Evolutionary conservation across 164 flowering plant species (phyloP), one percentile per base, ranked within the genome.

Genomic region (Chimonanthus salicifolius): DNA sequence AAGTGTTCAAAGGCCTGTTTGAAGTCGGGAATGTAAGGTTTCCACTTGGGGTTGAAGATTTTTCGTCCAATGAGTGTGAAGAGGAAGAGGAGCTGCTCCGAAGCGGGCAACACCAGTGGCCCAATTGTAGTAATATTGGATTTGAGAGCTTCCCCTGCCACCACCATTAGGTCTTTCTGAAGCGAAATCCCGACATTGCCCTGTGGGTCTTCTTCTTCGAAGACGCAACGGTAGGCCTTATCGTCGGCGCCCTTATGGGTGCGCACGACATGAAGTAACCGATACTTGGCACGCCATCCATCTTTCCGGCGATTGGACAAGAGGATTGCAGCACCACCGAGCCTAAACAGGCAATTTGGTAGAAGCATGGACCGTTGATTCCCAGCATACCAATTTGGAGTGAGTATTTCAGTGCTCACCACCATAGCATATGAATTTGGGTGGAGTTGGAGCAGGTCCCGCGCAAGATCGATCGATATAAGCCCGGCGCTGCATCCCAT

Each of bases 401-500:
- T 51, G 58, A 79, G 60, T n/a, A 72, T 66, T 46, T 79, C 82
- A 20, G 74, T 76, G 70, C 74, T 79, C 11, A 76, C 67, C 10
- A 79, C 74, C 18, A 79, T 58, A 10, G 82, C 82, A 21, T 76
- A 67, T 18, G 72, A 60, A n/a, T 75, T 75, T 49, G 72, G 62
- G 72, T 70, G 72, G 10, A 70, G 47, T 49, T 83, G 82, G 4
- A 83, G 78, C 2, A 83, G 72, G 21, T 81, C 82, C 2, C 82
- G 54, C 10, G 86, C 86, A 2, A 83, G 62, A 64, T 81, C 81
- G n/a, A 83, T 70, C 4, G 86, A 81, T 6, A 83, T 75, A 2
- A 80, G 58, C 5, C 85, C 79, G 2, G 82, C 82, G 58, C 84
- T 81, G 73, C 85, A 83, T 1, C 85, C 84, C 86, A 83, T 83